Base-by-base conservation (phyloP, 768 basidiomycete genomes). In the Lentinula lateritia region DNA sequence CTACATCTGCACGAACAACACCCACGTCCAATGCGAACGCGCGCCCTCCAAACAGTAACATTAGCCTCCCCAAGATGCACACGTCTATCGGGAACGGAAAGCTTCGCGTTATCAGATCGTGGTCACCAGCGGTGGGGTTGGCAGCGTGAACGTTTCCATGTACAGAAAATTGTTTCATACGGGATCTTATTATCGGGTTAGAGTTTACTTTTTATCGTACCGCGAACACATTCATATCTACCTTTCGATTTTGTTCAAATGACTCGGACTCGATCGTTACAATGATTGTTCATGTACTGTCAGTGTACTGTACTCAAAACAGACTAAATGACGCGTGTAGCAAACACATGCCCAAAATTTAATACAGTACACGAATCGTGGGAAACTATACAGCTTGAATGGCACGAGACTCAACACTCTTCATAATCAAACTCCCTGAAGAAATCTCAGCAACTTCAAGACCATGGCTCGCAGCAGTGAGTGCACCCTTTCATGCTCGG, bases 381-480 rank as follows among this genome's bases (percentile, higher is more conserved):
- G 35, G 53, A 38, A 54, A 38, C 53, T 54, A 38, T 41, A 56
- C n/a, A 56, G 55, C 39, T 38, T 18, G 2, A 35, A 18, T n/a
- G 58, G 18, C 45, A 59, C 48, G 23, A 23, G 32, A 32, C n/a
- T 18, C 42, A 56, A n/a, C 16, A 15, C 28, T 39, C 38, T 39
- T 28, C n/a, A 59, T 12, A 18, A 41, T n/a, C 54, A 55, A 55
- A 52, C 50, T 67, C 68, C 58, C 57, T 20, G 42, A 34, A 43
- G 23, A 43, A 56, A 56, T 43, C 45, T 56, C 55, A 43, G 55
- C 55, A 56, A 42, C 79, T 73, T 83, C 83, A 83, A 86, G 81
- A 86, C 79, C 67, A 92, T 93, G 90, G 81, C 79, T 73, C 88
- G 91, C 72, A 84, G 79, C 75, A 87, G 90, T 91, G 77, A 78